Evolutionary conservation across 129 eudicot species (phyloP), one percentile per base, ranked within the genome.

Genomic region (Artemisia argyi): DNA sequence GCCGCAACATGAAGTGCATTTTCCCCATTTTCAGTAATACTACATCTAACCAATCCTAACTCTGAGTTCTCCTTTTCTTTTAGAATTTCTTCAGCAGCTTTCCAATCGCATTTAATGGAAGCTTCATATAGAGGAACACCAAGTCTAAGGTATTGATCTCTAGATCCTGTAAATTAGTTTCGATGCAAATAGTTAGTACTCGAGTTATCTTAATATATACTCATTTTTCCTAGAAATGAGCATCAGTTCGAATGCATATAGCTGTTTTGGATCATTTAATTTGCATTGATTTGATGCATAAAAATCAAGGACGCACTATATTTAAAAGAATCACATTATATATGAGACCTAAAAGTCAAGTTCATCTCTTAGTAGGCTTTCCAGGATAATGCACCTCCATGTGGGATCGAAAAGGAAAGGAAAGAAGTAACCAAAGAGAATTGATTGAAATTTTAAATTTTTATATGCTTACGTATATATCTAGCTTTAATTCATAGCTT

Each of bases 1-100:
- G 83, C 90, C 24, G 90, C 90, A 56, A 82, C 77, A 22, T 82
- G 90, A 39, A 82, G 90, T 18, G 81, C 84, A 3, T 82, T 78
- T 35, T 85, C 90, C 30, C 78, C 56, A 47, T 77, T 69, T 22
- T 72, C 80, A 0, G 78, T 78, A 62, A 83, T 71, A 30, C 69
- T 62, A 61, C 18, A 61, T 66, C 72, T 60, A 19, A 76, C 80
- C 7, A 73, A 57, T 17, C 22, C 14, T 28, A 80, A 63, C 4
- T 76, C 62, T 13, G 32, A 1, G 46, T 0, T 8, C 72, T 7
- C 74, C 35, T 18, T 18, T 2, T 0, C 7, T 7, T 7, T 20
- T 22, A 79, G 16, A 30, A 74, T 70, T 11, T 18, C 10, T 75
- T 71, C 22, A 3, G 78, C 84, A 15, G 11, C 65, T 42, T 75